Conservation (phyloP, 805 yeast genomes). For the Saturnispora ahearnii region DNA sequence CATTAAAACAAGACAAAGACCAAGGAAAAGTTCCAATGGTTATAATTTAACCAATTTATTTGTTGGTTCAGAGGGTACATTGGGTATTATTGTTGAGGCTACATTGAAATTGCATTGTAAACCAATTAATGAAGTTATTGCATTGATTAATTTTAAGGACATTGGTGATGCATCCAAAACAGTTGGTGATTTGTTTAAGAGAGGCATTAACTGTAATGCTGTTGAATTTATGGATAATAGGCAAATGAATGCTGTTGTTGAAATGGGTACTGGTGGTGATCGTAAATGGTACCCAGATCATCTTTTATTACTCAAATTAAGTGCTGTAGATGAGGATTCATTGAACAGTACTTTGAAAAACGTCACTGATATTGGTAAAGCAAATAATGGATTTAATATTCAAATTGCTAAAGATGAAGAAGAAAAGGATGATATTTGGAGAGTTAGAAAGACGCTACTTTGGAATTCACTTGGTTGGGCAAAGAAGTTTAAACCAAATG, state of each 20-base stretch:
- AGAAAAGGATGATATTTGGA: constrained; percentile 61
- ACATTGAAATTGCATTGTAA: constrained; percentile 60
- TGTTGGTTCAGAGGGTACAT: constrained; percentile 71
- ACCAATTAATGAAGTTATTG: constrained; percentile 58
- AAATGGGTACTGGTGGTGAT: constrained; percentile 31
- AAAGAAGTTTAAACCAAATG: constrained; percentile 32
- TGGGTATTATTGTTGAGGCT: constrained; percentile 72
- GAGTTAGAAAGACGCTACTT: constrained; percentile 62
- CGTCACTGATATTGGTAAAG: constrained; percentile 42
- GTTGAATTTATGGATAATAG: constrained; percentile 66
- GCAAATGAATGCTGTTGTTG: constrained; percentile 60
- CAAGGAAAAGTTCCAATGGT: constrained; percentile 72
- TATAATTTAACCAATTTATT: constrained; percentile 70
- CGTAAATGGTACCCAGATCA: constrained; percentile 26
- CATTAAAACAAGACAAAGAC: constrained; percentile 64
- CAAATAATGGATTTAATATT: constrained; percentile 46
- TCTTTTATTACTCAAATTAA: constrained; percentile 50
- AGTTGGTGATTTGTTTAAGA: constrained; percentile 50
- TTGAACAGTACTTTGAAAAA: constrained; percentile 36
- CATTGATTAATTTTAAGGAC: constrained; percentile 58
- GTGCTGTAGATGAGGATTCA: constrained; percentile 35
- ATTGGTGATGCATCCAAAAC: constrained; percentile 65
- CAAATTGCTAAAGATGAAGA: constrained; percentile 55
- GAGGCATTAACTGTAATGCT: constrained; percentile 63
- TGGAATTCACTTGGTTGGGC: constrained; percentile 68